phyloP scores from a whole-genome alignment of 805 yeast species.

The Ogataea corticis region DNA sequence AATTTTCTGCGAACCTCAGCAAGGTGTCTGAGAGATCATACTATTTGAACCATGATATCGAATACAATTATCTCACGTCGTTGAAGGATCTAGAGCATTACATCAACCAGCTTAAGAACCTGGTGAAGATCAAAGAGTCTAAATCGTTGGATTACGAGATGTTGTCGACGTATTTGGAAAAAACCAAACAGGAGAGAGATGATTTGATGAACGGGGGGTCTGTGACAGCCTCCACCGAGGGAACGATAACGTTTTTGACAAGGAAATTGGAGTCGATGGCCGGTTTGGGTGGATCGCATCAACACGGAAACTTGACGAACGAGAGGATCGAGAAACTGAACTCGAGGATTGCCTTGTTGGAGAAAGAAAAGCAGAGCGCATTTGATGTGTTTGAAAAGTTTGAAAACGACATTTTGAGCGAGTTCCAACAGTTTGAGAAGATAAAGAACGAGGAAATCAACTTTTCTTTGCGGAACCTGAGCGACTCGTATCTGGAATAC shows the following conservation, averaged over 20 bases:
- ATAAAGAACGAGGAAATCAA: slow-evolving; percentile 79
- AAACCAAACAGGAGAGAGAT: slow-evolving; percentile 65
- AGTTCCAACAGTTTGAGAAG: slow-evolving; percentile 68
- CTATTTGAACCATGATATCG: slow-evolving; percentile 49
- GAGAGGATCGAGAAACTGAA: slow-evolving; percentile 45
- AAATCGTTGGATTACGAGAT: slow-evolving; percentile 91
- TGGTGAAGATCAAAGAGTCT: slow-evolving; percentile 84
- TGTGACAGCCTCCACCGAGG: slow-evolving; percentile 37
- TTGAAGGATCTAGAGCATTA: slow-evolving; percentile 87
- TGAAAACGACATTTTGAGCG: slow-evolving; percentile 48
- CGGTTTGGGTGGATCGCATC: slow-evolving; percentile 37
- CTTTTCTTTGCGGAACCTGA: slow-evolving; percentile 65
- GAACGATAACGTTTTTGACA: slow-evolving; percentile 36
- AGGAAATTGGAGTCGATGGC: slow-evolving; percentile 53
- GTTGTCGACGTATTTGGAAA: slow-evolving; percentile 71
- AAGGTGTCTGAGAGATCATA: slow-evolving; percentile 31
- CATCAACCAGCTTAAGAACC: slow-evolving; percentile 58
- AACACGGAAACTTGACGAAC: slow-evolving; percentile 42
- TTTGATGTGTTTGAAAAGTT: slow-evolving; percentile 46
- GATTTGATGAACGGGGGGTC: slow-evolving; percentile 36
- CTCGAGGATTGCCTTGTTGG: slow-evolving; percentile 41
- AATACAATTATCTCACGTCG: slow-evolving; percentile 78
- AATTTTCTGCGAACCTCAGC: slow-evolving; percentile 42
- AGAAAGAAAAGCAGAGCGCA: slow-evolving; percentile 45
- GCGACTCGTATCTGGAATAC: slow-evolving; percentile 74